Base-by-base conservation (phyloP, 208 protist species). In the Acanthamoeba comandoni region DNA sequence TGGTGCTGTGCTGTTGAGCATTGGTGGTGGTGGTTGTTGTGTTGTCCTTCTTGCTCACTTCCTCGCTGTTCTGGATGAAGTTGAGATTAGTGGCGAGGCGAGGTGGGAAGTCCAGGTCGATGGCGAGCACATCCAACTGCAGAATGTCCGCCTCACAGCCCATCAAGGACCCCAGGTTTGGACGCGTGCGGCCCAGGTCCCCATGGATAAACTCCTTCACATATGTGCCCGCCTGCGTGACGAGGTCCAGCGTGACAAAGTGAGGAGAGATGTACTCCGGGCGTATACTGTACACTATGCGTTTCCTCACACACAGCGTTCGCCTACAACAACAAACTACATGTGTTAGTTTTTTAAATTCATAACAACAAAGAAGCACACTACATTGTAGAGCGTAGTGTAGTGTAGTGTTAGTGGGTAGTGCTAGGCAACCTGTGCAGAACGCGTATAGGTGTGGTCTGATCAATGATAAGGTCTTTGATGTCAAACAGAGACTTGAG, bases 201-300 rank as follows among this genome's bases (percentile, higher is more conserved):
- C 95, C 93, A 65, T 97, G 96, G 35, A 96, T 94, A 88, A 97
- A 96, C 71, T 97, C 96, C 87, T 96, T 96, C 67, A 96, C 91
- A 64, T 95, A 96, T 15, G 96, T 97, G 35, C 96, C 96, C 9
- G 95, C 94, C 60, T 93, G 79, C 15, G 95, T 96, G 9, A 22
- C 26, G 0, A 97, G 65, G 31, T 93, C 62, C 13, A 97, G 60
- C 4, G 82, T 29, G 39, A 95, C 55, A 49, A 92, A 95, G 70
- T 95, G 95, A 9, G 92, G 77, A 13, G 53, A 92, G 12, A 97
- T 60, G n/a, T 49, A 65, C 12, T 92, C 13, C 0, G 51, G 62
- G 11, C 24, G 0, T 24, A 95, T 43, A 43, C 35, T 60, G 43
- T 94, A 22, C 53, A 96, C 91, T 12, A 51, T 92, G 26, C 95